phyloP scores from a whole-genome alignment of 2,329 filamentous ascomycete species.

The Colletotrichum cereale region DNA sequence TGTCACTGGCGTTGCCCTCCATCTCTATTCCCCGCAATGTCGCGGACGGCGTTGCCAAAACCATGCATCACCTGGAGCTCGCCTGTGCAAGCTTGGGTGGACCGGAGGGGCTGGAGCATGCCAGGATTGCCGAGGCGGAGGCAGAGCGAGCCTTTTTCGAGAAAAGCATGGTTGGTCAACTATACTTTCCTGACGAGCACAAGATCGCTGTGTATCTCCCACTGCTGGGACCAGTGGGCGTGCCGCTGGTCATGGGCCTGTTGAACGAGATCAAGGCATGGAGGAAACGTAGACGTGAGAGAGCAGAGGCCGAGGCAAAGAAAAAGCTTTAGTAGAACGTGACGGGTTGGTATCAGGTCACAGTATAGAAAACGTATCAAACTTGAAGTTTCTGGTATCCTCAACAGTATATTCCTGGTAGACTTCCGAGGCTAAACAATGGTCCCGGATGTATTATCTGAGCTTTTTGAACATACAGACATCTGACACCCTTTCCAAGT shows the following conservation, averaged over 20 bases:
- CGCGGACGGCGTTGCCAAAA: constrained; percentile 84
- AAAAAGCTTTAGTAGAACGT: constrained; percentile 46
- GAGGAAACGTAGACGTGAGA: constrained; percentile 61
- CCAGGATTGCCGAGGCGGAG: constrained; percentile 86
- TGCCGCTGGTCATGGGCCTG: constrained; percentile 86
- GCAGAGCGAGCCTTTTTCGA: constrained; percentile 97
- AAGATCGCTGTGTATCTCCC: constrained; percentile 97
- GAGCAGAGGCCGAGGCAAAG: constrained; percentile 51
- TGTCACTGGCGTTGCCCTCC: constrained; percentile 85
- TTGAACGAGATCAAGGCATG: constrained; percentile 83
- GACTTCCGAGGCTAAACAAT: neutral
- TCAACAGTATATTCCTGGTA: neutral
- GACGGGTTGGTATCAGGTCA: constrained; percentile 38
- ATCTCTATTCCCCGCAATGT: constrained; percentile 93
- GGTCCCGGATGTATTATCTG: neutral
- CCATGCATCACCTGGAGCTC: constrained; percentile 80
- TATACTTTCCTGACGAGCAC: constrained; percentile 98
- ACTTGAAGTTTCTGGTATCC: neutral
- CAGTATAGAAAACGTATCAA: neutral
- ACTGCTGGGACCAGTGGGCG: constrained; percentile 88
- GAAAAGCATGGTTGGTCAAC: constrained; percentile 98
- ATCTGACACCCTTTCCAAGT: neutral
- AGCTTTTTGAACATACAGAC: neutral
- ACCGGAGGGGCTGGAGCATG: constrained; percentile 79
- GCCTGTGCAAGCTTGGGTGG: constrained; percentile 80